Base-by-base conservation (phyloP, 208 protist species). In the Herpetomonas tarakana region DNA sequence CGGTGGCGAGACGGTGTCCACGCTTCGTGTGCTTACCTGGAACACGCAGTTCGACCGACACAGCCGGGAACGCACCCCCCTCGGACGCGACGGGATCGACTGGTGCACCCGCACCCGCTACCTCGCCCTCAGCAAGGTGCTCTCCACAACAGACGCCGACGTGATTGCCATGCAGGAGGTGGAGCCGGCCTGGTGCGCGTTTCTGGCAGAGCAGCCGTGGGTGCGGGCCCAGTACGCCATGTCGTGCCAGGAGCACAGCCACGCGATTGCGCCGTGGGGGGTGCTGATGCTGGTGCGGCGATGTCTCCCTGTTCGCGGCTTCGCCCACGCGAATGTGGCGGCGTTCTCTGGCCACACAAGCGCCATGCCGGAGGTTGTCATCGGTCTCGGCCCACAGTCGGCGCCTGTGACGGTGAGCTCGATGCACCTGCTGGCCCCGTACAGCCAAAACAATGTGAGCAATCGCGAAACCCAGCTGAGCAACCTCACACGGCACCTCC, bases 151-250 rank as follows among this genome's bases (percentile, higher is more conserved):
- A 26, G 74, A 80, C 41, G 76, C 77, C 4, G 81, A 88, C 62
- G 72, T 88, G 18, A 78, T 84, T 52, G 71, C 62, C 9, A 78
- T 84, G 73, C 81, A 88, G 68, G 81, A 88, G 51, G 74, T 81
- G 28, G 81, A 82, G 47, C 61, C 73, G 35, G 44, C 66, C 25
- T 88, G 78, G 77, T 78, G 65, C 31, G 65, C 31, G 19, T 78
- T 68, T 62, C 74, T 88, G 22, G 57, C 47, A 12, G 46, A 65
- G 29, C 81, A 85, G 39, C 67, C 62, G 55, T 83, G 75, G 81
- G 77, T 85, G 46, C 69, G 58, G 25, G 64, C 63, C 25, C 27
- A 28, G 18, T 84, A 85, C 57, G 66, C 67, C 11, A 21, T 88
- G 16, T 73, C 74, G 12, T 70, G 61, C 39, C 30, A 29, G 19